Base-by-base conservation (phyloP, 2,329 filamentous ascomycete genomes). In the Westerdykella sp. region DNA sequence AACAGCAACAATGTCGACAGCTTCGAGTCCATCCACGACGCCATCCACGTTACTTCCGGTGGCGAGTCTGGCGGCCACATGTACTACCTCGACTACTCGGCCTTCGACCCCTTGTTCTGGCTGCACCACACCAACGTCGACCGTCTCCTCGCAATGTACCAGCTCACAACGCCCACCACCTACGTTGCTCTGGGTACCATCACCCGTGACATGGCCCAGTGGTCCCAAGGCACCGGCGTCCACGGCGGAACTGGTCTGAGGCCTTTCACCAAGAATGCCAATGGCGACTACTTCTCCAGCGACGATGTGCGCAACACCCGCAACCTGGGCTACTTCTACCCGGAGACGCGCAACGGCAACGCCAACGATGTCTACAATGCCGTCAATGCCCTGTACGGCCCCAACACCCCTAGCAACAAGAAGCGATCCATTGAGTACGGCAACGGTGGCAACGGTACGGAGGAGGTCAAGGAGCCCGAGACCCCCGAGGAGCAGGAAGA, bases 111-210 rank as follows among this genome's bases (percentile, higher is more conserved):
- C 1, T 70, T 88, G 31, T 67, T 67, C 57, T 66, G 62, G 63
- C 56, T 67, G n/a, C 63, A 65, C 53, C 63, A 67, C 56, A 49
- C 45, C 58, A 68, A 68, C 45, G 45, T 68, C 16, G 65, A 68
- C 46, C 62, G 65, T 51, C 52, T 63, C 16, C 87, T 91, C 64
- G 79, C 85, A 41, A 77, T 94, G 60, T 91, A 86, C 84, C 87
- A 93, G 68, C 70, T 76, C 2, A 66, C 91, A 12, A 77, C 89
- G 46, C 84, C 85, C 1, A 71, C 80, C 36, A 77, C 77, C n/a
- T 93, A 80, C 67, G 76, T 88, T 13, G 67, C 41, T 72, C 82
- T 7, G 42, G 60, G 61, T 18, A 56, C 52, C 50, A 54, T 62
- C 44, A 51, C 50, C 49, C 57, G 51, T 13, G 40, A 46, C 45